A percentile compares a stretch with the other conserved stretches of the same genome.
These are phyloP conservation scores for Rhododendron williamsianum DNA, from an alignment of 148 eudicot species.

Conservation along the genomic window DNA sequence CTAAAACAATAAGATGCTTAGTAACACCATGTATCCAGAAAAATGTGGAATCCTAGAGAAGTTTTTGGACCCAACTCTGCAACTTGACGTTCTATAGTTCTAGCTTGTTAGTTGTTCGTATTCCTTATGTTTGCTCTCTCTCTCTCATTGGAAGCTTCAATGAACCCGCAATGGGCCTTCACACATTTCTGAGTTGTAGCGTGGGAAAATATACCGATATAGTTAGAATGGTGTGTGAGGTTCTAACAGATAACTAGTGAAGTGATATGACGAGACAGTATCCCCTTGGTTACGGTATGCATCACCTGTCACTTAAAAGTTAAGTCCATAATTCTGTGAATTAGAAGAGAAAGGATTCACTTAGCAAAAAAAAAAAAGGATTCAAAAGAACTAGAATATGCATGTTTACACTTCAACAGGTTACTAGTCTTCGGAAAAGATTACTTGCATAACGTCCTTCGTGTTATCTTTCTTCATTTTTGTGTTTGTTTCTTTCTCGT, in stretches of 20 bases:
- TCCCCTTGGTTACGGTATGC: background rate
- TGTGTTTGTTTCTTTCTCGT: background rate
- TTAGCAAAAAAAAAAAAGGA: background rate
- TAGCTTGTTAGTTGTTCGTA: background rate
- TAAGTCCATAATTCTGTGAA: background rate
- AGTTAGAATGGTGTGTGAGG: background rate
- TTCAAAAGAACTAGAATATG: background rate
- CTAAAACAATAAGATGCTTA: too few species aligned
- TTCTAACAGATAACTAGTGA: background rate
- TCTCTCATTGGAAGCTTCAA: too few species aligned
- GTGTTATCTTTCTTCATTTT: background rate
- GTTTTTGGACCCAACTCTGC: background rate
- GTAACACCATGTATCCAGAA: too few species aligned
- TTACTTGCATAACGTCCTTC: background rate
- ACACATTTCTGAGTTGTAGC: background rate
- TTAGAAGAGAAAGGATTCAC: background rate
- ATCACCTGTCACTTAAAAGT: background rate
- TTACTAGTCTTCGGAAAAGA: background rate
- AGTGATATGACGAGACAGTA: background rate
- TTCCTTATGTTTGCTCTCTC: background rate
- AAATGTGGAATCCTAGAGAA: too few species aligned
- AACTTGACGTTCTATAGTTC: background rate
- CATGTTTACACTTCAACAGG: background rate
- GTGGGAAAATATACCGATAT: background rate
- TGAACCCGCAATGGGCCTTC: background rate